Evolutionary conservation across 192 early-diverging fungal genomes (phyloP), one percentile per base, ranked within the genome.

Genomic region (Entrophospora sp.): DNA sequence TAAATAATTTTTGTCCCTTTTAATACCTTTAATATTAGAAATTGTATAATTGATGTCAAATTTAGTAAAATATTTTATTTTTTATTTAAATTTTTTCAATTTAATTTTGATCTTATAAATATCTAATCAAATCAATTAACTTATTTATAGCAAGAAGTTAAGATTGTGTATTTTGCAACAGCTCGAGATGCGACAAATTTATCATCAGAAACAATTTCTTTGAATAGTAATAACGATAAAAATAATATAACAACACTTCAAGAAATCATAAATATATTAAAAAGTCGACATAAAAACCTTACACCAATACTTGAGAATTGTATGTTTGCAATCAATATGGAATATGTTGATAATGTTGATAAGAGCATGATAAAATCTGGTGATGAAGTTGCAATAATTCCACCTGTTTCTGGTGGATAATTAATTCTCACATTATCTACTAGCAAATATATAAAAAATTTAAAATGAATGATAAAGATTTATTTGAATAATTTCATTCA

Each of bases 361-460:
- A 61, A 71, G 22, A 20, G 55, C 1, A 75, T 70, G 0, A 71
- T 87, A 8, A 76, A 80, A 57, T 72, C 64, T 4, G 75, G 77
- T n/a, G 81, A 84, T 31, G 85, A 85, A 59, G 68, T 85, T 30
- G 84, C 84, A 20, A 61, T 87, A 27, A 87, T 87, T 24, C 84
- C 85, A 28, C 85, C 85, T 28, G 82, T 87, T 31, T 83, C 81
- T 64, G 85, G 85, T 25, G 85, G 85, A 32, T 87, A 65, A 75
- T 25, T 8, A 30, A 16, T 14, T 14, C 9, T 40, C 38, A 14
- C 38, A 16, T 14, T 40, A 40, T 3, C 9, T 9, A 9, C 12
- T 14, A 40, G 38, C 38, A 9, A 40, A 40, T 14, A 40, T 40
- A 9, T 40, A n/a, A n/a, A n/a, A n/a, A n/a, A n/a, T n/a, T n/a